Base-by-base conservation (phyloP, 2,329 filamentous ascomycete genomes). In the Penicillium janthinellum region DNA sequence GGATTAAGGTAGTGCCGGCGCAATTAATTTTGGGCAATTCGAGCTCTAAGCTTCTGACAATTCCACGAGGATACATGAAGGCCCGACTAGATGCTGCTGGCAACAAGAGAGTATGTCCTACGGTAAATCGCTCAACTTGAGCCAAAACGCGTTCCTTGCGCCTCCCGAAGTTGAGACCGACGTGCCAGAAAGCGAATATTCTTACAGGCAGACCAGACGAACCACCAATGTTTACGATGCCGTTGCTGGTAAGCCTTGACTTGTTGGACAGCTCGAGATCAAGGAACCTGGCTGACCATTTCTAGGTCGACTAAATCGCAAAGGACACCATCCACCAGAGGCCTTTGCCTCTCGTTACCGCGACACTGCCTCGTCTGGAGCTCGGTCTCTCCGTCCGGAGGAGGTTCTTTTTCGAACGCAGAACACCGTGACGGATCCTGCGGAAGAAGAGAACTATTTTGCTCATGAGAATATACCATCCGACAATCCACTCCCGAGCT, bases 191-290 rank as follows among this genome's bases (percentile, higher is more conserved):
- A 58, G 55, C 12, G 50, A 61, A 42, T 55, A 45, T 8, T 28
- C 61, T 12, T 60, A 57, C 25, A 64, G 47, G 39, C 64, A 60
- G 42, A 60, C 58, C 20, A 74, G 70, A 61, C 78, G 79, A 35
- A 67, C 69, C 58, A 75, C 78, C 6, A 85, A 77, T 37, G 66
- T 88, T 14, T 88, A 84, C 64, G 85, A 88, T 79, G 84, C 83
- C 41, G 81, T 87, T 51, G 84, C 84, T 62, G 83, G 83, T 84
- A 67, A 59, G 67, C 57, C 22, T 10, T 11, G 11, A 22, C 2
- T 31, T 3, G 12, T 34, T 3, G 17, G n/a, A 22, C 53, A 17
- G 53, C 6, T 34, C 8, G 11, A 37, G n/a, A 1, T 14, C 15
- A 41, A 54, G 44, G 7, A 4, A n/a, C 28, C 67, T 69, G 38